These are phyloP conservation scores for Irineochytrium annulatum DNA, from an alignment of 192 early-diverging fungal genomes.

Conservation along the genomic window DNA sequence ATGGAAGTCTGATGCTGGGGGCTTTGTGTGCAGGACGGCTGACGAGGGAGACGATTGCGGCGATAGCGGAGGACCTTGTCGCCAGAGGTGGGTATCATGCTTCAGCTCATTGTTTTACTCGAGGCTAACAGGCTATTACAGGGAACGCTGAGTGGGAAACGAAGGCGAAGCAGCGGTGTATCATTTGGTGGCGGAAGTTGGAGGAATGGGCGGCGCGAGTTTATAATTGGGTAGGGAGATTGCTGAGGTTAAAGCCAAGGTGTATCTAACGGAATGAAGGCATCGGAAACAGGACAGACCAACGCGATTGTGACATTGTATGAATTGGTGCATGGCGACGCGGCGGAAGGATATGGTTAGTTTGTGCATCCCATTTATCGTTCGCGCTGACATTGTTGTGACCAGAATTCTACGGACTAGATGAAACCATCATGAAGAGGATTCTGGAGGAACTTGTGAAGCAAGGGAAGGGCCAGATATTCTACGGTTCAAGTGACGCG, in stretches of 20 bases:
- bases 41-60: constrained; percentile 61
- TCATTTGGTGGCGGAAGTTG: constrained; percentile 83
- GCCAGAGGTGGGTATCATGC: constrained; percentile 15
- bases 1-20: background rate
- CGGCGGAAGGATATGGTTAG: constrained; percentile 68
- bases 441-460: constrained; percentile 78
- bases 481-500: constrained; percentile 51
- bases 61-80: constrained; percentile 61
- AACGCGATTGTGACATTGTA: constrained; percentile 82
- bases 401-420: constrained; percentile 77
- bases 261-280: too few species aligned
- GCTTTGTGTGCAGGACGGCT: constrained; percentile 42
- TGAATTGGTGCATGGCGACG: constrained; percentile 84
- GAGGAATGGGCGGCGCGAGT: constrained; percentile 86
- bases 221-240: constrained; percentile 68
- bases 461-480: constrained; percentile 78
- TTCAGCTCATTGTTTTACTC: constrained; percentile 2
- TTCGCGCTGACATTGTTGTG: too few species aligned
- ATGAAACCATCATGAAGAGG: constrained; percentile 65
- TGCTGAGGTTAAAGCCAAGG: background rate
- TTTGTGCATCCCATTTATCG: background rate
- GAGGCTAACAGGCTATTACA: constrained; percentile 40
- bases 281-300: too few species aligned
- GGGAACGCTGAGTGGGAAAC: constrained; percentile 57
- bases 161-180: constrained; percentile 46